phyloP scores from a whole-genome alignment of 2,329 filamentous ascomycete genomes.

The Botrytis hyacinthi region DNA sequence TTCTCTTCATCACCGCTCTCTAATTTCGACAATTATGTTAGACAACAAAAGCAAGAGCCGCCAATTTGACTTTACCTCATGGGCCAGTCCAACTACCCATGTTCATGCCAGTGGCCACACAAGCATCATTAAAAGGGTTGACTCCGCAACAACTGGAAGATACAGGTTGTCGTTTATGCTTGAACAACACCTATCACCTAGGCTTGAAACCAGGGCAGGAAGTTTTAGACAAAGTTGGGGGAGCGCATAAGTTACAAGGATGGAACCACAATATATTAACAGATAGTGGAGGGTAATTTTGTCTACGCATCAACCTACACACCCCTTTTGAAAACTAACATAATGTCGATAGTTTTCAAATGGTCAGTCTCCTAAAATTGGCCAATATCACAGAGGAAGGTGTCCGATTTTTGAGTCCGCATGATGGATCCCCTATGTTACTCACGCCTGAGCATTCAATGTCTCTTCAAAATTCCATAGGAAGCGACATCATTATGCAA shows the following conservation, averaged over 20 bases:
- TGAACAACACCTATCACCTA: conserved; percentile 98
- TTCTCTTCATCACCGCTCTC: conserved; percentile 3
- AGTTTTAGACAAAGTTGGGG: conserved; percentile 80
- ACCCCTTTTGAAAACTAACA: conserved; percentile 16
- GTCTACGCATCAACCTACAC: conserved; percentile 14
- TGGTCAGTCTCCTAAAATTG: conserved; percentile 93
- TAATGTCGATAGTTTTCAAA: conserved; percentile 76
- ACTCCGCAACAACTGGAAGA: conserved; percentile 90
- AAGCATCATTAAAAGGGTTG: conserved; percentile 90
- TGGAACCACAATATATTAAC: conserved; percentile 96
- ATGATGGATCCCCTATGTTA: conserved; percentile 93
- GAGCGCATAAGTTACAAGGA: conserved; percentile 90
- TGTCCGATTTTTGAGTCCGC: conserved; percentile 91
- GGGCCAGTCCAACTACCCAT: conserved; percentile 85
- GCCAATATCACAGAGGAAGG: conserved; percentile 92
- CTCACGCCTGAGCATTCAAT: conserved; percentile 98
- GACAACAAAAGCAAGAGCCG: conserved; percentile 93
- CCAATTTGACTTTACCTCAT: conserved; percentile 84
- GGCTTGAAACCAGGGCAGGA: conserved; percentile 93
- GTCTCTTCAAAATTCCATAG: conserved; percentile 91
- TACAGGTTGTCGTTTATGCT: conserved; percentile 82
- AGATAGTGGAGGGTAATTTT: conserved; percentile 64
- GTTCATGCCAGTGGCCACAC: conserved; percentile 98
- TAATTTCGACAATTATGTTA: conserved; percentile 41
- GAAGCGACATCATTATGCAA: conserved; percentile 99